phyloP scores from a whole-genome alignment of 2,329 filamentous ascomycete species.

The Aspergillus fumigatiaffinis region DNA sequence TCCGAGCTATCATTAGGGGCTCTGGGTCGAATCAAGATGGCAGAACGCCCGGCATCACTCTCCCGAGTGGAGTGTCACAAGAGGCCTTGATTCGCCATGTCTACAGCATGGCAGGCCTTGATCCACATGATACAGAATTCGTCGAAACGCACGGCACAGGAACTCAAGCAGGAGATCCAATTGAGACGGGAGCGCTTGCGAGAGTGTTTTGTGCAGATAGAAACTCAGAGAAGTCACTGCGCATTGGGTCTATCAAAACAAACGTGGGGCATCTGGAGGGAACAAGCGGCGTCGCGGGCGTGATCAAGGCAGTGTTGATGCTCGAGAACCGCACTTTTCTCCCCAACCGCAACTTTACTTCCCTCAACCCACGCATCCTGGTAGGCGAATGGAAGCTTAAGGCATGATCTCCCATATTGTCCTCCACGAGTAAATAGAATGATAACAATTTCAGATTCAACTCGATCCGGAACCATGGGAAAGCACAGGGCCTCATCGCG shows the following conservation, averaged over 20 bases:
- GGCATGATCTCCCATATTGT: conserved; percentile 10
- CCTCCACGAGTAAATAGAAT: neutral
- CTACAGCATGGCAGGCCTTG: conserved; percentile 28
- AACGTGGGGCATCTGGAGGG: conserved; percentile 25
- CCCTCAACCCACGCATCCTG: conserved; percentile 34
- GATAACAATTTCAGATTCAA: conserved; percentile 11
- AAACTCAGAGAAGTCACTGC: conserved; percentile 15
- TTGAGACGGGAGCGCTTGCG: conserved; percentile 28
- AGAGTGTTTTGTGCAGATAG: conserved; percentile 20
- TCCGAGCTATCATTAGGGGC: conserved; percentile 42
- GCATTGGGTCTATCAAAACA: conserved; percentile 18
- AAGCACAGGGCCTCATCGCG: conserved; percentile 11
- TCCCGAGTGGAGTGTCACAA: conserved; percentile 38
- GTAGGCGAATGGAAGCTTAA: conserved; percentile 36
- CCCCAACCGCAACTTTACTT: conserved; percentile 42
- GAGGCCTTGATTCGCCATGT: conserved; percentile 29
- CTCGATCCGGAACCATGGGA: conserved; percentile 16
- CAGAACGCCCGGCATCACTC: conserved; percentile 43
- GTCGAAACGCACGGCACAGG: conserved; percentile 33
- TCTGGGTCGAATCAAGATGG: conserved; percentile 46
- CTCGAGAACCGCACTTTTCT: conserved; percentile 44
- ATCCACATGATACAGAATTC: conserved; percentile 19
- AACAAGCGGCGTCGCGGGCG: conserved; percentile 12
- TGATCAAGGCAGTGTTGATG: conserved; percentile 42
- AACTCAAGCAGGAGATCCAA: conserved; percentile 31